Evolutionary conservation across 148 eudicot genomes (phyloP).

Genomic region (Tetragonia tetragonoides): DNA sequence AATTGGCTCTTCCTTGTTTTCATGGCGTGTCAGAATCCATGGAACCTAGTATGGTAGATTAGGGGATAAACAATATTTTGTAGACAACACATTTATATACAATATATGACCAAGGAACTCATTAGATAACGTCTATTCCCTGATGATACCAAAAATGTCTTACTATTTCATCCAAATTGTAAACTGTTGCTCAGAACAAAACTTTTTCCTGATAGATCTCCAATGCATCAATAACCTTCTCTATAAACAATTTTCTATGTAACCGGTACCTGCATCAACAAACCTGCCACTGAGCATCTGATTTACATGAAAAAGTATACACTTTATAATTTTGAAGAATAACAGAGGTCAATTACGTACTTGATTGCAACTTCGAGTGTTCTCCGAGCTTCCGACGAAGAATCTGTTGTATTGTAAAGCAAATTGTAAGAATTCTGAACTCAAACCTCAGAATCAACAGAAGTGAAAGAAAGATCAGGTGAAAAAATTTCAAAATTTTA

Average conservation of each 20-base stretch:
- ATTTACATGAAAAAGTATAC: neutral
- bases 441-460: neutral
- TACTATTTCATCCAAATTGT: neutral
- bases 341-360: conserved; percentile 39
- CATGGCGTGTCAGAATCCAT: too few species aligned
- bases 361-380: conserved; percentile 87
- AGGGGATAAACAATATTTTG: too few species aligned
- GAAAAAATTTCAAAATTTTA: neutral
- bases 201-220: conserved; percentile 66
- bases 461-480: neutral
- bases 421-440: neutral
- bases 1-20: too few species aligned
- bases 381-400: conserved; percentile 60
- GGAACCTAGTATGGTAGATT: too few species aligned
- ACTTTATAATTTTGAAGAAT: neutral
- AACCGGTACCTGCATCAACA: conserved; percentile 74
- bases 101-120: neutral
- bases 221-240: conserved; percentile 78
- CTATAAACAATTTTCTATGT: conserved; percentile 68
- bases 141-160: too few species aligned
- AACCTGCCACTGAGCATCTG: neutral
- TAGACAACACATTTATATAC: too few species aligned
- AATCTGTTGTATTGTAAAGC: conserved; percentile 39
- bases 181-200: conserved; percentile 19
- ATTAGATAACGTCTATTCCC: neutral